These are phyloP conservation scores for Aphanomyces euteiches DNA, from an alignment of 352 stramenopile genomes.

Conservation along the genomic window DNA sequence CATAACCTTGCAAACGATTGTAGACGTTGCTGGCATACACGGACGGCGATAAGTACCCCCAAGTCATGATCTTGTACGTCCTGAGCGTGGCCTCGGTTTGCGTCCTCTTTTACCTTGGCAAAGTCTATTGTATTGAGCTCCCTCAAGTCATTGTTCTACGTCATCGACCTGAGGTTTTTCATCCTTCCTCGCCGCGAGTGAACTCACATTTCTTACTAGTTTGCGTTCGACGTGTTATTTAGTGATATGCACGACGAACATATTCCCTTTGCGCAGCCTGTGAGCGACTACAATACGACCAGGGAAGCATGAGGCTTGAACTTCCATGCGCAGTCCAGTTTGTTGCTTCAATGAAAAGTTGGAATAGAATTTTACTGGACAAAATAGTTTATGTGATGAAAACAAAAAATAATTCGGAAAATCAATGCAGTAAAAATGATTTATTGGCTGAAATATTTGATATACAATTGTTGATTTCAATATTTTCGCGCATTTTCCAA, in stretches of 20 bases:
- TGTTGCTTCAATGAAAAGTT: conserved; percentile 42
- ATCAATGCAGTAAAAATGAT: neutral
- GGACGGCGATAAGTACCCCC: conserved; percentile 36
- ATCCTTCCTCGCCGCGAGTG: neutral
- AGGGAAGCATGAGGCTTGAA: too few relatives aligned
- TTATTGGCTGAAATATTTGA: conserved; percentile 12
- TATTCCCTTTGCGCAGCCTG: conserved; percentile 57
- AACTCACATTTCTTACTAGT: conserved; percentile 36
- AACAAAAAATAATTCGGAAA: neutral
- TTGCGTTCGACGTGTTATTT: conserved; percentile 42
- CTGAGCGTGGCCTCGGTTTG: conserved; percentile 53
- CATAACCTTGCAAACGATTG: too few relatives aligned
- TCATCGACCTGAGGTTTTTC: conserved; percentile 56
- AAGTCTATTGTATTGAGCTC: conserved; percentile 68
- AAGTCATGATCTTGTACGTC: conserved; percentile 56
- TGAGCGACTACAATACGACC: conserved; percentile 44
- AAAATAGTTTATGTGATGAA: neutral
- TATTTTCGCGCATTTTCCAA: too few relatives aligned
- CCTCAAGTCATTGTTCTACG: conserved; percentile 62
- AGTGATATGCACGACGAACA: conserved; percentile 36
- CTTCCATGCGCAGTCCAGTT: too few relatives aligned
- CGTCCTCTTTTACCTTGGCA: conserved; percentile 63
- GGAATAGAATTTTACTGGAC: conserved; percentile 45
- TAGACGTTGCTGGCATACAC: conserved; percentile 43
- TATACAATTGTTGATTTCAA: neutral